Base-by-base conservation (phyloP, 306 rosid species). In the Lagenaria siceraria region DNA sequence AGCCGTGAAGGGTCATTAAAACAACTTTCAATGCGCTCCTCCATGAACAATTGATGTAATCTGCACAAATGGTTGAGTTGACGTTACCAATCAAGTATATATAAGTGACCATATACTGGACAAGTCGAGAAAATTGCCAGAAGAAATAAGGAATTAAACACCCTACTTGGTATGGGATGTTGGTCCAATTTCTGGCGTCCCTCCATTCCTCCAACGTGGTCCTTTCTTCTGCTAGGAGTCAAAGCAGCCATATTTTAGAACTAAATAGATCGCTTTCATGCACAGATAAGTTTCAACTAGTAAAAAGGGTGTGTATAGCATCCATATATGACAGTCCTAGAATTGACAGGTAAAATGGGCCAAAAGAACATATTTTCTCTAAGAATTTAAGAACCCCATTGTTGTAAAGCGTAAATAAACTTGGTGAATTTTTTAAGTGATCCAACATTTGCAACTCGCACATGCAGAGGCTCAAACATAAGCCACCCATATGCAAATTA, bases 131-230 rank as follows among this genome's bases (percentile, higher is more conserved):
- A 78, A 42, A 69, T 60, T 51, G 63, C 77, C 77, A 55, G 81
- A 77, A 78, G 61, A 78, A 76, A 51, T 29, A 77, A 56, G 61
- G 87, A 83, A 76, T 69, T 55, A 78, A 83, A 87, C 77, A 43
- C 76, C 95, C 86, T 83, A 96, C 99, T 92, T 92, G 78, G 91
- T 77, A 89, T 89, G 99, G 43, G 98, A 84, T 22, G 90, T 53
- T 18, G 84, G 83, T 58, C 58, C 76, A 77, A 80, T 79, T 63
- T 89, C 92, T 74, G 89, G 88, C 43, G 88, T 85, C 81, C 85
- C 94, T 77, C 89, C 93, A 76, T 87, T 91, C 90, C 88, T 88
- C 83, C 83, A 81, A 64, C 85, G 89, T 14, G 78, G 58, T 80
- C 87, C 94, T 84, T 86, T 88, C 85, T 83, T 96, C 89, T 87